phyloP scores from a whole-genome alignment of 2,329 filamentous ascomycete species.

The Didymella glomerata region DNA sequence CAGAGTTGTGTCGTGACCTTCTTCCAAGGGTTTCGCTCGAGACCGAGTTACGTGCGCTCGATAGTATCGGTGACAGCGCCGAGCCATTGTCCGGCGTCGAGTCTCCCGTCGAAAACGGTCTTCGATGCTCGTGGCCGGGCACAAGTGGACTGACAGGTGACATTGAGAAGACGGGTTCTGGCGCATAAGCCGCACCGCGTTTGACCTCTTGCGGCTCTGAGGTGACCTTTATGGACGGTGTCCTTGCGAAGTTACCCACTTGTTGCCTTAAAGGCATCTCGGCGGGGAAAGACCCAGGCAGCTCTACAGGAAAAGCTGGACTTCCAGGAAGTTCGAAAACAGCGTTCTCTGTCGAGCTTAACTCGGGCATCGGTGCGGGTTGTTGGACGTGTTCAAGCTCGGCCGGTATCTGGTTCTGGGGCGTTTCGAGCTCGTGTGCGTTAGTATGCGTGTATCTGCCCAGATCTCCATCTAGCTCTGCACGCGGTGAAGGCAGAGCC shows the following conservation, averaged over 20 bases:
- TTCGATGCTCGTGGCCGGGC: conserved; percentile 15
- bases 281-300: conserved; percentile 35
- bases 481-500: conserved; percentile 28
- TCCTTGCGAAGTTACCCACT: background rate
- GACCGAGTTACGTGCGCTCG: conserved; percentile 9
- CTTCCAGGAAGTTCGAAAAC: conserved; percentile 45
- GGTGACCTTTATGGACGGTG: conserved; percentile 38
- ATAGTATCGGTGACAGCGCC: conserved; percentile 29
- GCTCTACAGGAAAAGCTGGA: conserved; percentile 32
- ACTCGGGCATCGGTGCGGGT: conserved; percentile 28
- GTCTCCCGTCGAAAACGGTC: conserved; percentile 9
- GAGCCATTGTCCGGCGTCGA: conserved; percentile 11
- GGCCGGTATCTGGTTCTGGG: conserved; percentile 14
- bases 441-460: conserved; percentile 29
- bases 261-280: background rate
- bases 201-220: conserved; percentile 46
- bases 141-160: conserved; percentile 29
- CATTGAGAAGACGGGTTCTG: conserved; percentile 52
- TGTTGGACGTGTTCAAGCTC: conserved; percentile 36
- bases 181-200: conserved; percentile 56
- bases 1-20: conserved; percentile 37
- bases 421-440: conserved; percentile 41
- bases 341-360: conserved; percentile 30
- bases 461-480: conserved; percentile 39
- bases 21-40: background rate